phyloP scores from a whole-genome alignment of 306 rosid species.

The Quercus agrifolia region DNA sequence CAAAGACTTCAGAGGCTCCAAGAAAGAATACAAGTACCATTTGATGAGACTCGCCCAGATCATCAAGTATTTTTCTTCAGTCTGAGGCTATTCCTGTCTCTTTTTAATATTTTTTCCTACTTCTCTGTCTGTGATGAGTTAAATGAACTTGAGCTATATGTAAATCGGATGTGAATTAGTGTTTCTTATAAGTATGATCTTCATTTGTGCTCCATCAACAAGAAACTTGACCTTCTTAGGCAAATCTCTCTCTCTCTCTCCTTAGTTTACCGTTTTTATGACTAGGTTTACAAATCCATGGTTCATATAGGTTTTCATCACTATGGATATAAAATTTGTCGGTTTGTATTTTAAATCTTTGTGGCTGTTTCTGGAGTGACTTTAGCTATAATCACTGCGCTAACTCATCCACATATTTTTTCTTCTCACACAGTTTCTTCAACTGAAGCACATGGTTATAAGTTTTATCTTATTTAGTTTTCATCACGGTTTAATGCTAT shows the following conservation, averaged over 20 bases:
- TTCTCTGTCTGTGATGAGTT: background rate
- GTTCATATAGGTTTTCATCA: background rate
- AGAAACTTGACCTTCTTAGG: background rate
- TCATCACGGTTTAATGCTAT: background rate
- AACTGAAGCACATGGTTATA: background rate
- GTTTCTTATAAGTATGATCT: background rate
- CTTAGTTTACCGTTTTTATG: background rate
- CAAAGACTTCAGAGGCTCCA: slow-evolving; percentile 84
- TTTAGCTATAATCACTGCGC: background rate
- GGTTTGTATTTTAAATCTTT: background rate
- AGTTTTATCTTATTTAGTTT: background rate
- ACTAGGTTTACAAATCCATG: background rate
- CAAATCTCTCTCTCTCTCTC: background rate
- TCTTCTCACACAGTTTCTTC: background rate
- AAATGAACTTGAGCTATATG: background rate
- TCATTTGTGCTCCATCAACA: background rate
- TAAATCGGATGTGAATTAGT: background rate
- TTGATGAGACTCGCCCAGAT: slow-evolving; percentile 62
- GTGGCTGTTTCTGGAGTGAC: background rate
- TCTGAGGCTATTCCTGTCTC: slow-evolving; percentile 10
- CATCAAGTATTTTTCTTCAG: slow-evolving; percentile 65
- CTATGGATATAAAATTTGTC: background rate
- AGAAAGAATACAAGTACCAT: slow-evolving; percentile 70
- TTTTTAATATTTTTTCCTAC: background rate
- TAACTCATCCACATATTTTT: background rate